Percentiles rank a stretch among this genome's conserved stretches.
These are phyloP conservation scores for Artemisia annua DNA, from an alignment of 129 eudicot genomes.

Conservation along the genomic window DNA sequence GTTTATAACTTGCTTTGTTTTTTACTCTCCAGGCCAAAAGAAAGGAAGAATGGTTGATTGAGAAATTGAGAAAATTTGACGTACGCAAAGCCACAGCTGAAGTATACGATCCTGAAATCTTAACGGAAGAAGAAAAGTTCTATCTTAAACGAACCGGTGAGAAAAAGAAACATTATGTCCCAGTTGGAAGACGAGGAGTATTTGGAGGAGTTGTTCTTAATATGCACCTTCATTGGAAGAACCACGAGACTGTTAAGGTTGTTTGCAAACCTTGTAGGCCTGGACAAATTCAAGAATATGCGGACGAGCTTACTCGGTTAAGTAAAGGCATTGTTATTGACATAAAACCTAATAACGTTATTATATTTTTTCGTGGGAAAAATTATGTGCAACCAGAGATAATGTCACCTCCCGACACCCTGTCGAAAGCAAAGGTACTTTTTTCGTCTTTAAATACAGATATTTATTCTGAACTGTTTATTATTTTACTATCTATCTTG, in stretches of 20 bases:
- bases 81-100: slow-evolving; percentile 63
- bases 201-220: slow-evolving; percentile 98
- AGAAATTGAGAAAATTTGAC: slow-evolving; percentile 81
- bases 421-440: slow-evolving; percentile 86
- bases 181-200: slow-evolving; percentile 95
- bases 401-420: slow-evolving; percentile 90
- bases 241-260: slow-evolving; percentile 92
- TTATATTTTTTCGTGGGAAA: slow-evolving; percentile 84
- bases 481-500: background rate
- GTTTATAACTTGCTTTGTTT: background rate
- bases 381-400: slow-evolving; percentile 88
- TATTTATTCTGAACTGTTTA: background rate
- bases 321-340: slow-evolving; percentile 91
- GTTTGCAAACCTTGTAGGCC: slow-evolving; percentile 90
- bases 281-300: slow-evolving; percentile 80
- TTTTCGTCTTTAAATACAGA: slow-evolving; percentile 8
- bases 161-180: slow-evolving; percentile 96
- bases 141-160: slow-evolving; percentile 92
- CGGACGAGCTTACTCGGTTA: slow-evolving; percentile 85
- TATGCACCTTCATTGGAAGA: slow-evolving; percentile 99
- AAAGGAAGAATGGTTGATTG: slow-evolving; percentile 93
- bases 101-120: slow-evolving; percentile 81
- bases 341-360: slow-evolving; percentile 70
- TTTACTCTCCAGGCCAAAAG: slow-evolving; percentile 69
- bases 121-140: slow-evolving; percentile 92